These are phyloP conservation scores for Castanospermum australe DNA, from an alignment of 306 rosid species.

Conservation along the genomic window DNA sequence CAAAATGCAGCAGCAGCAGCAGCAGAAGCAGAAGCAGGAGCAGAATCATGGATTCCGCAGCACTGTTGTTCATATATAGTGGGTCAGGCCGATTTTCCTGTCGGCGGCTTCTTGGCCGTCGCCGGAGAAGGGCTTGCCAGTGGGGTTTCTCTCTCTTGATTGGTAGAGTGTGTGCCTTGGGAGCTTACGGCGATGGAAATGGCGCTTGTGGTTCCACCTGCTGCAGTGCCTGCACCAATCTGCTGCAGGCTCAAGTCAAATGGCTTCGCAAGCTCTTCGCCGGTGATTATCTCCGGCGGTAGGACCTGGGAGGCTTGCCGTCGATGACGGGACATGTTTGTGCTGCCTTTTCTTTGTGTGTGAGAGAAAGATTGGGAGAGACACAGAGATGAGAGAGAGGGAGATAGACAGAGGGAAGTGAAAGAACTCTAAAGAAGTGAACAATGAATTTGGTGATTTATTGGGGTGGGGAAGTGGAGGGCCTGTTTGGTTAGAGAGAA, in stretches of 20 bases:
- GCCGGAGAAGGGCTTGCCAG: background rate
- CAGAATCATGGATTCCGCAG: background rate
- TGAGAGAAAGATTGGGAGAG: background rate
- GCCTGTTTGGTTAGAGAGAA: background rate
- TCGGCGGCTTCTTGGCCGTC: constrained; percentile 26
- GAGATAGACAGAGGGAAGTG: too few relatives aligned
- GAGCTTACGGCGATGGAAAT: background rate
- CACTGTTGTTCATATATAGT: background rate
- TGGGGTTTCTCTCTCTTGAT: background rate
- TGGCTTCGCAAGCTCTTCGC: constrained; percentile 12
- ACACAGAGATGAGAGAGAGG: background rate
- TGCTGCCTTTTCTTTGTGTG: background rate
- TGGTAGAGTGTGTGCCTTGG: background rate
- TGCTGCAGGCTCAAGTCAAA: background rate
- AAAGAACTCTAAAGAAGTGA: background rate
- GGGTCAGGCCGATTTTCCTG: constrained; percentile 10
- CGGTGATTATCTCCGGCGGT: constrained; percentile 12
- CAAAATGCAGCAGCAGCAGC: background rate
- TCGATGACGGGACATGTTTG: constrained; percentile 18
- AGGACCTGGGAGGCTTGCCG: constrained; percentile 26
- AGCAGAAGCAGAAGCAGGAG: background rate
- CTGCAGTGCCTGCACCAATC: background rate
- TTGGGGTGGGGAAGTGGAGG: background rate
- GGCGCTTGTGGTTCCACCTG: background rate
- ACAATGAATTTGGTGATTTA: background rate